Evolutionary conservation across 768 basidiomycete species (phyloP), one percentile per base, ranked within the genome.

Genomic region (Phylloporus sp.): DNA sequence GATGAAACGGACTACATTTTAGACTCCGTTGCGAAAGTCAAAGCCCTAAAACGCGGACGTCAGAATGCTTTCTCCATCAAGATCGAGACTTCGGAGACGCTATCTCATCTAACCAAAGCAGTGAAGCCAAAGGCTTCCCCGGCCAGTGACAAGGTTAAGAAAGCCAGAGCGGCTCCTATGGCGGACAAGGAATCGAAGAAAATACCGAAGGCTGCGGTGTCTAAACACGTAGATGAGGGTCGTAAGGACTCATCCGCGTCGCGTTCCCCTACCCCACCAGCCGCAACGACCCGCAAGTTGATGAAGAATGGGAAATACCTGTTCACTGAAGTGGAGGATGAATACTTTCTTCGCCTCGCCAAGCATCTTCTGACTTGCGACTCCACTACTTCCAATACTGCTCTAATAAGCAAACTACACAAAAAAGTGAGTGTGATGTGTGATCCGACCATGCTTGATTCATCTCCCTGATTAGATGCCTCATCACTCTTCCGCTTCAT

Each of bases 401-500:
- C 67, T 0, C 61, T 86, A 18, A 61, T 73, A 20, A 53, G 61
- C 22, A 72, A 69, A 34, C 47, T 85, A 13, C 56, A 74, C 52
- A 54, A 62, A 43, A 81, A 83, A 73, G 85, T 82, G 47, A 27
- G 67, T 40, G 20, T 36, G 20, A n/a, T 11, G 1, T 16, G 7
- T 44, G 15, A 32, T 31, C 31, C 15, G 23, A 12, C 7, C 36
- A 16, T 29, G 12, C 15, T 42, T 10, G 10, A 38, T 34, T 57
- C 8, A 57, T n/a, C 5, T 28, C 26, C 22, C 7, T 10, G n/a
- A 32, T 11, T 50, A 88, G 87, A 72, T 88, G 72, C 79, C 83
- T 24, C 78, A 82, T 56, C 87, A 88, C 62, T 58, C 73, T 3
- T 12, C 58, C 6, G 61, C 29, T 8, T 85, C 84, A 13, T 88